A percentile compares a stretch with the other conserved stretches of the same genome.
These are phyloP conservation scores for Rehmannia glutinosa DNA, from an alignment of 257 asterid species.

Conservation along the genomic window DNA sequence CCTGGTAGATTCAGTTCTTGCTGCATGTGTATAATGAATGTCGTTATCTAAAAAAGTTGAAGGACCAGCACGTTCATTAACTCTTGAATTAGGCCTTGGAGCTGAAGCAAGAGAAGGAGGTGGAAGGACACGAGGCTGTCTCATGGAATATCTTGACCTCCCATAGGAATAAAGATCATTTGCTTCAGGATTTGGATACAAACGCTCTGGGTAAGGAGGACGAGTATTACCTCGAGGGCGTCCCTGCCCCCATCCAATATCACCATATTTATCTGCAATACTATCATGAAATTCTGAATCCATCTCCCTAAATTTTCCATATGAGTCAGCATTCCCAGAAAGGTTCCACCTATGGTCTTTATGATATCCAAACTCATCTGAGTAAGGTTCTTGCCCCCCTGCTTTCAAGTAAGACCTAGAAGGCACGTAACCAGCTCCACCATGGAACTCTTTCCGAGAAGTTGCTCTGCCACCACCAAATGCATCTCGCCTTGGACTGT, in stretches of 20 bases:
- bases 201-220: slow-evolving; percentile 52
- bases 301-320: slow-evolving; percentile 50
- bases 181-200: slow-evolving; percentile 56
- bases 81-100: slow-evolving; percentile 50
- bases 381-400: slow-evolving; percentile 45
- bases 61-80: slow-evolving; percentile 40
- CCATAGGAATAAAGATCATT: slow-evolving; percentile 68
- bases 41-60: slow-evolving; percentile 42
- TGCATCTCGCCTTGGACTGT: slow-evolving; percentile 63
- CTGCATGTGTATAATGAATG: slow-evolving; percentile 29
- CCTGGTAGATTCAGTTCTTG: slow-evolving; percentile 42
- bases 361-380: slow-evolving; percentile 64
- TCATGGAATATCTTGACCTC: slow-evolving; percentile 76
- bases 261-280: slow-evolving; percentile 49
- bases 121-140: slow-evolving; percentile 94
- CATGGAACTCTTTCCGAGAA: slow-evolving; percentile 57
- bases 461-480: slow-evolving; percentile 52
- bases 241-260: slow-evolving; percentile 67
- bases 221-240: slow-evolving; percentile 38
- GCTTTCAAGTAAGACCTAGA: slow-evolving; percentile 47
- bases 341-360: slow-evolving; percentile 64
- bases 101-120: slow-evolving; percentile 71
- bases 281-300: slow-evolving; percentile 57
- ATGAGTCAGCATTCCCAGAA: slow-evolving; percentile 54
- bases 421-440: slow-evolving; percentile 55